A percentile compares a stretch with the other conserved stretches of the same genome.
Conservation (phyloP, 2,329 filamentous ascomycete species). For the Chaetomiaceae sp. region DNA sequence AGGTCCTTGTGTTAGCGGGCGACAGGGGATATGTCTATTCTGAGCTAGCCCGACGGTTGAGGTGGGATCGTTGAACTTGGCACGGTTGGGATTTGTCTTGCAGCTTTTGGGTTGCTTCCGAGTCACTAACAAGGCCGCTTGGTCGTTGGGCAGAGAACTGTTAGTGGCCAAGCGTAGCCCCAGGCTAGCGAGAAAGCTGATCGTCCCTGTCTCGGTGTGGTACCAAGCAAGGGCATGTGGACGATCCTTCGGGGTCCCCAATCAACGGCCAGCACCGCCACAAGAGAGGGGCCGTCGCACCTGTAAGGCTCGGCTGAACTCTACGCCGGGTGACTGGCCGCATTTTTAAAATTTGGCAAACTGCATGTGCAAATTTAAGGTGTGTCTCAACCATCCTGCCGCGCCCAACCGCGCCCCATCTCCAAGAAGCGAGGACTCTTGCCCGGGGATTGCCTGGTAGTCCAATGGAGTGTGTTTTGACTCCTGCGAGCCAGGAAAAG, state of each 20-base stretch:
- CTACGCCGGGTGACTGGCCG: neutral
- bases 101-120: neutral
- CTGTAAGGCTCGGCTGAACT: conserved; percentile 9
- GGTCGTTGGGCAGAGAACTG: neutral
- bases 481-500: too few relatives aligned
- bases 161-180: neutral
- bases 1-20: neutral
- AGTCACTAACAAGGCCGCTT: neutral
- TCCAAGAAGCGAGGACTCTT: too few relatives aligned
- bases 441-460: too few relatives aligned
- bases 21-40: neutral
- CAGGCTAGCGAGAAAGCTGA: neutral
- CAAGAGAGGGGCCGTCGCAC: neutral
- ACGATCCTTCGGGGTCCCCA: too few relatives aligned
- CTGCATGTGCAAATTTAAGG: too few relatives aligned
- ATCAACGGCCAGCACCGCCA: conserved; percentile 1
- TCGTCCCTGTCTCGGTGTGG: neutral
- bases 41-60: neutral
- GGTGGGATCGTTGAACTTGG: neutral
- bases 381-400: too few relatives aligned
- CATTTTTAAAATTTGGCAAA: neutral
- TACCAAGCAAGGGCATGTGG: neutral
- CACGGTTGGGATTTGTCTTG: too few relatives aligned
- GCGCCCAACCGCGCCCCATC: too few relatives aligned
- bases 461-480: too few relatives aligned